Conservation (phyloP, 306 rosid genomes). For the Cajanus cajan region DNA sequence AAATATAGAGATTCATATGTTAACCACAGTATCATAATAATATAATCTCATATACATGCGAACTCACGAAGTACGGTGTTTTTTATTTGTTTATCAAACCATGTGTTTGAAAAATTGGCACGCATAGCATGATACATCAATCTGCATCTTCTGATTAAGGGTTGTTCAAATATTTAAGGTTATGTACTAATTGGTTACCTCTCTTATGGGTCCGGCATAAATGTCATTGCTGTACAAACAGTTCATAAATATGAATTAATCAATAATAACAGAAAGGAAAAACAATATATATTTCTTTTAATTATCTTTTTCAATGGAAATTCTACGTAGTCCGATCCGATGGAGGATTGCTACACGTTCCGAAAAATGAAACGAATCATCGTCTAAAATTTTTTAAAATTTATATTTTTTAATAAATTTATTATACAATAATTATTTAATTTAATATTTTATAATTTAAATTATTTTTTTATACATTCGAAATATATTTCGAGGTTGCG, state of each 20-base stretch:
- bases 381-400: too few species aligned
- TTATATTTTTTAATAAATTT: too few species aligned
- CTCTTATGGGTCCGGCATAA: background rate
- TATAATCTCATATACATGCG: too few species aligned
- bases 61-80: too few species aligned
- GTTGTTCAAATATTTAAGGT: background rate
- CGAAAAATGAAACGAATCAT: too few species aligned
- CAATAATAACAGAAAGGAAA: background rate
- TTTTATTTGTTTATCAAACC: background rate
- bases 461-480: too few species aligned
- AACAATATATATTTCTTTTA: background rate
- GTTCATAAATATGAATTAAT: slow-evolving; percentile 5
- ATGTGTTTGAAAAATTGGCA: background rate
- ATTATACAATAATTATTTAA: too few species aligned
- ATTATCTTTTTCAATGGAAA: background rate
- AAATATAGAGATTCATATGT: too few species aligned
- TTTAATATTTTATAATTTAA: too few species aligned
- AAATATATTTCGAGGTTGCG: too few species aligned
- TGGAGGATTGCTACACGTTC: too few species aligned
- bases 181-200: background rate
- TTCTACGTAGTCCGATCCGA: background rate
- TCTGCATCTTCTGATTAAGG: background rate
- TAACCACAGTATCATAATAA: too few species aligned
- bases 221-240: background rate
- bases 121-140: background rate